Base-by-base conservation (phyloP, 2,329 filamentous ascomycete species). In the Aaosphaeria pasadenensis region DNA sequence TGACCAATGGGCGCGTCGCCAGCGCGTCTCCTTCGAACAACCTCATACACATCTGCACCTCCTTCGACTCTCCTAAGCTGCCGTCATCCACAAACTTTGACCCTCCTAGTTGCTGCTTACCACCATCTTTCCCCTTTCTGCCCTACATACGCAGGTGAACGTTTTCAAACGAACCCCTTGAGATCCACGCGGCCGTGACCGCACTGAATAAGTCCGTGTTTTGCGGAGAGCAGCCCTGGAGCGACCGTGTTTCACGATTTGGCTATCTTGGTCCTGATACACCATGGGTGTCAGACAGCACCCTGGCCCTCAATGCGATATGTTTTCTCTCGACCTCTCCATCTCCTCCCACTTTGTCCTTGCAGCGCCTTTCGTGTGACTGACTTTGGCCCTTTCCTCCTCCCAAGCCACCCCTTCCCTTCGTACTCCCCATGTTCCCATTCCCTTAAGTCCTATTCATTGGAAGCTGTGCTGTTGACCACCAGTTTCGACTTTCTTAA, bases 381-480 rank as follows among this genome's bases (percentile, higher is more conserved):
- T 57, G 9, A 9, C 50, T 42, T 49, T 53, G 40, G 51, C 50
- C 53, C 53, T 56, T 54, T 56, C 57, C 54, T 61, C 59, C 53
- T 60, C 45, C 47, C 51, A 24, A 24, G 17, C 17, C 17, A 24
- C 17, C 17, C 17, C 17, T 24, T 24, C 17, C 17, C 17, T 24
- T 24, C 17, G 17, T 24, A 24, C 17, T 24, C 17, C 17, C 17
- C 17, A 24, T 24, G 17, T 24, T 24, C 17, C 17, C 17, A 24
- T 57, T 60, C 50, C 49, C 51, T 58, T 58, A 60, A 63, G 45
- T 56, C 52, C 38, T 54, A 49, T 55, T 58, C 54, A 67, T 67
- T 62, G 66, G 62, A 54, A 69, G 59, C 62, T 55, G 64, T 63
- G 59, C 61, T 68, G 60, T 61, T 54, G 54, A 66, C 59, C 56